Base-by-base conservation (phyloP, 2,329 filamentous ascomycete species). In the Fusarium falciforme region DNA sequence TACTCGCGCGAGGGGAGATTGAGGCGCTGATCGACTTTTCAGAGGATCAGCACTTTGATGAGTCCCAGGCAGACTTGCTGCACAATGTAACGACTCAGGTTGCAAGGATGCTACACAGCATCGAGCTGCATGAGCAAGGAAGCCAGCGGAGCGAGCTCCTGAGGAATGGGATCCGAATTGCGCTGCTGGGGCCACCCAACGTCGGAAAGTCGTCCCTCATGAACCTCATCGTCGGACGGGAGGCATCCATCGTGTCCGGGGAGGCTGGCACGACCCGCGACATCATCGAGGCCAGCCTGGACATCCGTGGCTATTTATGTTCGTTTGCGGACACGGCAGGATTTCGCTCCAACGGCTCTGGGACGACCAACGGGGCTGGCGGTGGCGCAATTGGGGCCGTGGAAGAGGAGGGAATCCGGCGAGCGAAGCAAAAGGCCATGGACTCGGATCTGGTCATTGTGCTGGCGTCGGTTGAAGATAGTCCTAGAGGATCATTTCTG, bases 1-100 rank as follows among this genome's bases (percentile, higher is more conserved):
- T 98, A 8, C 88, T 93, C 71, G 95, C 95, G 11, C 90, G 96
- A 2, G 96, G 94, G 11, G 95, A 98, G 83, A 88, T 99, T 42
- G 96, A 99, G 83, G 96, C 96, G 0, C 84, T 99, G 75, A 98
- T 99, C 71, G 96, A 99, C 83, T 99, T 99, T 81, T 93, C 94
- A 1, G 96, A 99, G 81, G 96, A 98, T 79, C 96, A 99, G 83
- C 94, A 98, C 84, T 97, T 99, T 79, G 95, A 98, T 76, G 95
- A 98, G 82, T 92, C 94, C 4, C 93, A 94, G 1, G 84, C 87
- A 0, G 89, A 93, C 64, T 86, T 98, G 25, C 87, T 97, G 52
- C 81, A 80, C 1, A 94, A 91, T 58, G 93, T 98, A 33, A 88
- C 90, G 2, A 76, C 74, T 0, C 91, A 95, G 78, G 89, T 97